Evolutionary conservation across 257 asterid species (phyloP).

Genomic region (Pogostemon cablin): DNA sequence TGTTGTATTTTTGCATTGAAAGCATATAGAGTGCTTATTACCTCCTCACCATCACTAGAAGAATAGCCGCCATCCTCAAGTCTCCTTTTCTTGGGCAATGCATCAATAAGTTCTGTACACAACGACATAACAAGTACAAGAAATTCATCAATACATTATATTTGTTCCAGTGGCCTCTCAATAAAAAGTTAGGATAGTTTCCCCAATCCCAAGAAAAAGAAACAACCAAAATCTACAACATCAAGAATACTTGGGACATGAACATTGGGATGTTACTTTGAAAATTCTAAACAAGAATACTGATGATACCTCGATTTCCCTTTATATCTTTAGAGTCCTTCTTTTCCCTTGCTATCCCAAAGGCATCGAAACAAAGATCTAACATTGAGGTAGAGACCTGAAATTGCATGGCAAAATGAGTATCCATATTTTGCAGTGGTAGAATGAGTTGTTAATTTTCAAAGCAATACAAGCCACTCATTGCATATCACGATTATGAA

Average conservation of each 20-base stretch:
- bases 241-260: neutral
- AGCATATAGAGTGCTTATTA: constrained; percentile 31
- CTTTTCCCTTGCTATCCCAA: constrained; percentile 78
- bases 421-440: neutral
- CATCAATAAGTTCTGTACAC: constrained; percentile 78
- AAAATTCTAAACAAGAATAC: neutral
- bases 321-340: constrained; percentile 72
- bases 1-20: neutral
- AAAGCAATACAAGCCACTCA: neutral
- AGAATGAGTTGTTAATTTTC: neutral
- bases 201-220: neutral
- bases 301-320: constrained; percentile 77
- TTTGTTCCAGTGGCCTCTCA: neutral
- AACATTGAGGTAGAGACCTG: constrained; percentile 86
- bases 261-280: too few relatives aligned
- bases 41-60: constrained; percentile 72
- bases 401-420: constrained; percentile 26
- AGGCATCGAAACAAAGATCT: constrained; percentile 80
- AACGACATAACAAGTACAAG: constrained; percentile 2
- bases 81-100: constrained; percentile 76
- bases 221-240: neutral
- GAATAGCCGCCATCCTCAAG: constrained; percentile 75
- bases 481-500: neutral
- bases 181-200: too few relatives aligned
- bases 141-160: neutral